Conservation (phyloP, 768 basidiomycete genomes). For the Porphyrellus cyaneotinctus region DNA sequence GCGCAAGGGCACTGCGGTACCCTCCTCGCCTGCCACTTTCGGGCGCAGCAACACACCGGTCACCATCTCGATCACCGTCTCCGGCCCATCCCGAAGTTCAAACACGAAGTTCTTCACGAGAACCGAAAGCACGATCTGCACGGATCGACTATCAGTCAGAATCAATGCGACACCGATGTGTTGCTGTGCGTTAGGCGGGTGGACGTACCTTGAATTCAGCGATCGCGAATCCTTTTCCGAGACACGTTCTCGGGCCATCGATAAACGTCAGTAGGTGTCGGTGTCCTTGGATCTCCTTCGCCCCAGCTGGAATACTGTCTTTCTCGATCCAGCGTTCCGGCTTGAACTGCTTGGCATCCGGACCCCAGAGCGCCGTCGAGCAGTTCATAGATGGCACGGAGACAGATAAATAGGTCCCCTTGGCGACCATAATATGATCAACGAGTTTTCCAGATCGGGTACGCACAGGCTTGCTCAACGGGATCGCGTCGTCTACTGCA, state of each 20-base stretch:
- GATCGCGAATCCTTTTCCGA: conserved; percentile 11
- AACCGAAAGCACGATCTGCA: conserved; percentile 41
- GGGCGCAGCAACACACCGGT: conserved; percentile 19
- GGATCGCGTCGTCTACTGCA: conserved; percentile 52
- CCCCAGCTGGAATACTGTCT: conserved; percentile 23
- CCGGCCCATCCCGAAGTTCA: conserved; percentile 19
- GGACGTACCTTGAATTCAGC: conserved; percentile 26
- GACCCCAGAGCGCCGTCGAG: conserved; percentile 57
- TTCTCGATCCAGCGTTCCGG: conserved; percentile 61
- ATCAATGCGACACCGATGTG: background rate
- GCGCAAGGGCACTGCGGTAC: conserved; percentile 8
- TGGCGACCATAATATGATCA: conserved; percentile 40
- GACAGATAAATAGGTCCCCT: conserved; percentile 42
- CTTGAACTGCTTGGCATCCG: conserved; percentile 51
- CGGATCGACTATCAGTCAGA: too few relatives aligned
- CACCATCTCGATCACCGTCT: conserved; percentile 9
- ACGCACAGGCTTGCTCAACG: conserved; percentile 47
- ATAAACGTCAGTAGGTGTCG: conserved; percentile 49
- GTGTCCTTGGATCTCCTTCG: conserved; percentile 47
- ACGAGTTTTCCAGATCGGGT: conserved; percentile 39
- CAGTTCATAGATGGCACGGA: conserved; percentile 47
- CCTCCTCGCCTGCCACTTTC: conserved; percentile 23
- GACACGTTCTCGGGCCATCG: conserved; percentile 46
- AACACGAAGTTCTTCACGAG: conserved; percentile 35
- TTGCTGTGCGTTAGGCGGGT: background rate